A percentile compares a stretch with the other conserved stretches of the same genome.
Conservation (phyloP, 495 filamentous ascomycete species). For the Thozetella sp. region DNA sequence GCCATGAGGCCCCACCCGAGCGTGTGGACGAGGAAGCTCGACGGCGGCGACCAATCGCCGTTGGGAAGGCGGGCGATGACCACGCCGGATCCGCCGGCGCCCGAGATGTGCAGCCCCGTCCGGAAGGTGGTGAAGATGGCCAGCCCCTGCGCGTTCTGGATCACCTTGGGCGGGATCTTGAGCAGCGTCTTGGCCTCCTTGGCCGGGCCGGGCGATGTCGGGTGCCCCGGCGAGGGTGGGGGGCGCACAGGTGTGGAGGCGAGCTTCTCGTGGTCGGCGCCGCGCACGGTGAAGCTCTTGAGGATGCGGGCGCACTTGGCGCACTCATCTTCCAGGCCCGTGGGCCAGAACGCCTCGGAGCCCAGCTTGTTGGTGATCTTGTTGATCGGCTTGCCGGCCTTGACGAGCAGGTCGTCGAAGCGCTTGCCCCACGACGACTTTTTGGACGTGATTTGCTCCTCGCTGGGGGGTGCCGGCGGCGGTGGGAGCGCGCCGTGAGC, state of each 20-base stretch:
- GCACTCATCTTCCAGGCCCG: conserved; percentile 75
- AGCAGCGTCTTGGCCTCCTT: conserved; percentile 42
- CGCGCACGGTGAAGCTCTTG: conserved; percentile 69
- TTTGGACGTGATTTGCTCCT: conserved; percentile 7
- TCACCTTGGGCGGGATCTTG: conserved; percentile 73
- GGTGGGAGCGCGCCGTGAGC: background rate
- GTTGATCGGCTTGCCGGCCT: conserved; percentile 68
- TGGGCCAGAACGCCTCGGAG: conserved; percentile 82
- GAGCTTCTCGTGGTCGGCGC: conserved; percentile 33
- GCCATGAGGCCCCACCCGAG: conserved; percentile 76
- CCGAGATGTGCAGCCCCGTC: conserved; percentile 78
- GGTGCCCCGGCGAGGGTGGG: conserved; percentile 4
- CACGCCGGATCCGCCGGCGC: conserved; percentile 75
- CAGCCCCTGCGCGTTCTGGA: conserved; percentile 71
- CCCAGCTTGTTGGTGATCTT: conserved; percentile 72
- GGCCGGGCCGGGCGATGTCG: conserved; percentile 3
- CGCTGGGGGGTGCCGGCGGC: background rate
- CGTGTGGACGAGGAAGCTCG: conserved; percentile 78
- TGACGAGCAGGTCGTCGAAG: conserved; percentile 25
- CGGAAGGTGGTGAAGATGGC: conserved; percentile 88
- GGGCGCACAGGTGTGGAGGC: conserved; percentile 30
- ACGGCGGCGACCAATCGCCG: conserved; percentile 77
- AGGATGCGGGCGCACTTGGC: conserved; percentile 84
- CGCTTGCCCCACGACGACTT: conserved; percentile 24
- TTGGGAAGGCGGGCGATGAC: conserved; percentile 69